phyloP scores from a whole-genome alignment of 331 rosid species.

The Cucumis variabilis region DNA sequence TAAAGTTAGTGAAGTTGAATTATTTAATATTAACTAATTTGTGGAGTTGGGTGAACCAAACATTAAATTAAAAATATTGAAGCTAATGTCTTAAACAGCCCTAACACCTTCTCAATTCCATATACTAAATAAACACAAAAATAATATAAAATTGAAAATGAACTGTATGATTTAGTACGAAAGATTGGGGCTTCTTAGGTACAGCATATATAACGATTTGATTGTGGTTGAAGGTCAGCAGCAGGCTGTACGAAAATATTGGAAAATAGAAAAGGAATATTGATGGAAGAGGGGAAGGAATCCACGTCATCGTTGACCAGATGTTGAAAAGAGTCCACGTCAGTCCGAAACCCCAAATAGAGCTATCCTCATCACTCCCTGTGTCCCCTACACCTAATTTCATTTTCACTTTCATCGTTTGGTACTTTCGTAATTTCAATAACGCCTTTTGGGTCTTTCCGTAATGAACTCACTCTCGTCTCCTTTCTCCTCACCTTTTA shows the following conservation, averaged over 20 bases:
- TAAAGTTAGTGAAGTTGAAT: too few species aligned
- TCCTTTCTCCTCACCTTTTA: neutral
- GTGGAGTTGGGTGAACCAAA: too few species aligned
- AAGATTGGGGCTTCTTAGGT: too few species aligned
- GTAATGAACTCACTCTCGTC: neutral
- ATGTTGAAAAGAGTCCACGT: neutral
- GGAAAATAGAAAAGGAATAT: too few species aligned
- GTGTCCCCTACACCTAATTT: neutral
- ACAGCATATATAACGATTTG: too few species aligned
- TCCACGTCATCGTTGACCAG: neutral
- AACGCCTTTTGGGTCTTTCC: neutral
- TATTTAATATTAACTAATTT: too few species aligned
- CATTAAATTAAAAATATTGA: too few species aligned
- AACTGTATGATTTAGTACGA: too few species aligned
- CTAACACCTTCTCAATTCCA: too few species aligned
- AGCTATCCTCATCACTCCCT: neutral
- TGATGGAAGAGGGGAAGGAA: neutral
- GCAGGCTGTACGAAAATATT: neutral
- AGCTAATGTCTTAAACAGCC: too few species aligned
- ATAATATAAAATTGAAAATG: too few species aligned
- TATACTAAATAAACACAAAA: too few species aligned
- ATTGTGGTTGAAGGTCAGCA: neutral
- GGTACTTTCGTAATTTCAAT: neutral
- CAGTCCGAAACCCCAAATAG: neutral
- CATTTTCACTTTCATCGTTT: neutral